Evolutionary conservation across 768 basidiomycete species (phyloP).

Genomic region (Leccinum sublutescens): DNA sequence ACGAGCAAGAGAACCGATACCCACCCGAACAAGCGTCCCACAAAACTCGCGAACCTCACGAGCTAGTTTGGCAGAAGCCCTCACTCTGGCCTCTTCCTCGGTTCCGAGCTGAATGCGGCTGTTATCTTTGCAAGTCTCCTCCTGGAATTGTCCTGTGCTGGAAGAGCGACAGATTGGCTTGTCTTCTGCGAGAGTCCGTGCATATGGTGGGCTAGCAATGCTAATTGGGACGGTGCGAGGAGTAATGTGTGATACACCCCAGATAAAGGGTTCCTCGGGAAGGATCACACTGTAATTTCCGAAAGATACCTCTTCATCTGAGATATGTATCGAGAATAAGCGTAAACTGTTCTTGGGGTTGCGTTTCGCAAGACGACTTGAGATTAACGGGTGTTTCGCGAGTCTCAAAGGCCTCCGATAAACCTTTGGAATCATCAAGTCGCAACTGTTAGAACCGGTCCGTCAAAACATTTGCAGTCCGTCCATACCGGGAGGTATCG

Average conservation of each 20-base stretch:
- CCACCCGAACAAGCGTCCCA: conserved; percentile 51
- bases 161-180: neutral
- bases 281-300: conserved; percentile 62
- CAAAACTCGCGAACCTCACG: conserved; percentile 55
- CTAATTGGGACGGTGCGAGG: conserved; percentile 54
- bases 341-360: neutral
- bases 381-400: neutral
- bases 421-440: too few relatives aligned
- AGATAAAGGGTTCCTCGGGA: conserved; percentile 62
- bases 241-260: conserved; percentile 60
- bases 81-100: conserved; percentile 49
- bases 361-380: neutral
- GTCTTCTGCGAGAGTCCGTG: conserved; percentile 10
- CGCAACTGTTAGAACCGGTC: too few relatives aligned
- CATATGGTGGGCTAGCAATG: conserved; percentile 59
- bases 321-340: conserved; percentile 1
- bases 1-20: neutral
- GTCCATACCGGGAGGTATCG: too few relatives aligned
- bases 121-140: conserved; percentile 21
- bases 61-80: conserved; percentile 56
- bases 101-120: conserved; percentile 50
- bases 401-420: too few relatives aligned
- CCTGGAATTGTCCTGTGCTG: neutral
- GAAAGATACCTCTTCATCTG: conserved; percentile 32
- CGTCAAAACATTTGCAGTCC: too few relatives aligned